phyloP scores from a whole-genome alignment of 176 grass and related monocot species.

The Carex cristatella region DNA sequence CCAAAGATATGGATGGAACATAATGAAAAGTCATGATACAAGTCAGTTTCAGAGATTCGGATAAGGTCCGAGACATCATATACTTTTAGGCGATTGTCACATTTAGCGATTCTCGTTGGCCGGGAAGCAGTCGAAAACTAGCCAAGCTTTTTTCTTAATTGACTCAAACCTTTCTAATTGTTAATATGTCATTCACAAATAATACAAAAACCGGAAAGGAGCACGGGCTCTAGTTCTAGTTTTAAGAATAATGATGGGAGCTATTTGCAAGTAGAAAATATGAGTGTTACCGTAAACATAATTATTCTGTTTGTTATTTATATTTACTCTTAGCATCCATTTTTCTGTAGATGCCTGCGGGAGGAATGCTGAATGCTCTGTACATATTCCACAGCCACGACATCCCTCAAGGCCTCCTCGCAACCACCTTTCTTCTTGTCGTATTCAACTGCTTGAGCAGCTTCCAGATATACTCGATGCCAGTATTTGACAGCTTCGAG shows the following conservation, averaged over 20 bases:
- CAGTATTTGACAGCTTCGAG: slow-evolving; percentile 89
- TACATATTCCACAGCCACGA: slow-evolving; percentile 84
- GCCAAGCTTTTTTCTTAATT: neutral
- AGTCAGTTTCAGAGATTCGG: neutral
- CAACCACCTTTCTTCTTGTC: slow-evolving; percentile 69
- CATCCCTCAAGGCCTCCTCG: slow-evolving; percentile 56
- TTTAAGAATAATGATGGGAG: neutral
- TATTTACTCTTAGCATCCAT: slow-evolving; percentile 12
- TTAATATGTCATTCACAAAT: neutral
- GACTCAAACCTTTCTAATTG: neutral
- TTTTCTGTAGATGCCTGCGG: slow-evolving; percentile 59
- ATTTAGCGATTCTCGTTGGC: neutral
- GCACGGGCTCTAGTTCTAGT: neutral
- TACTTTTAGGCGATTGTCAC: neutral
- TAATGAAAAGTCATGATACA: neutral
- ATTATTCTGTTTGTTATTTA: neutral
- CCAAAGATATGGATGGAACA: neutral
- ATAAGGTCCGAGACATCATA: neutral
- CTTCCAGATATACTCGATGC: slow-evolving; percentile 99
- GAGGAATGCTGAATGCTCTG: slow-evolving; percentile 75
- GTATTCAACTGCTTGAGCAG: slow-evolving; percentile 97
- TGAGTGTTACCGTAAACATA: neutral
- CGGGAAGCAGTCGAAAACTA: neutral
- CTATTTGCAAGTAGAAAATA: neutral
- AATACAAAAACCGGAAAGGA: neutral